Evolutionary conservation across 305 asterid species (phyloP), one percentile per base, ranked within the genome.

Genomic region (Withania somnifera): DNA sequence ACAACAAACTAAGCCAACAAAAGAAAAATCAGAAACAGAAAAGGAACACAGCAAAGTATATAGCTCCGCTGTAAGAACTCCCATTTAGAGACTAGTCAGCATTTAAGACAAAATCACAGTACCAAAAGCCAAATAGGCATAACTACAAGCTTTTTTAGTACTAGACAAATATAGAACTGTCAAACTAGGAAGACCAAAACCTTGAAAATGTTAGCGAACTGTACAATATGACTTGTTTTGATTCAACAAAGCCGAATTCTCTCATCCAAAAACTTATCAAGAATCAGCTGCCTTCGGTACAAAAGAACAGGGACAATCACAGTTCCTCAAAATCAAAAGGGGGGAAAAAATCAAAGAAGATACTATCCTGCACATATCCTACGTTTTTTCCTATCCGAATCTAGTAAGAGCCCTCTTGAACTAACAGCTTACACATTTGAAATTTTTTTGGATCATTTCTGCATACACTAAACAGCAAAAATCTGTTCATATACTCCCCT

Each of bases 261-360:
- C 84, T 87, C 47, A 38, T 26, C 77, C 53, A 85, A 87, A 84
- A 85, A 81, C 85, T 75, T 57, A 45, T 2, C 61, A 84, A 81
- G 86, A 87, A 84, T 36, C 79, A 80, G 81, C 86, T 67, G 4
- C 4, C 17, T 4, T 10, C 20, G 14, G 76, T 63, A 15, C 54
- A 28, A 7, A 73, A 26, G 60, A 6, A 4, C 24, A 26, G 17
- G 61, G 26, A 0, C 8, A 22, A 15, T 11, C 60, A 36, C 19
- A 9, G 2, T 34, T 5, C 22, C 83, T 51, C 45, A 14, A 52
- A 51, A 17, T 15, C 50, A 15, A 13, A 51, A 22, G 40, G 32
- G 36, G 8, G 2, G 7, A 17, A 69, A 42, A 22, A 6, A 5
- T 13, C 56, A 3, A 71, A 13, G 54, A 82, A 0, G 14, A 78